phyloP scores from a whole-genome alignment of 768 basidiomycete species.

The Macrolepiota dolichaula region DNA sequence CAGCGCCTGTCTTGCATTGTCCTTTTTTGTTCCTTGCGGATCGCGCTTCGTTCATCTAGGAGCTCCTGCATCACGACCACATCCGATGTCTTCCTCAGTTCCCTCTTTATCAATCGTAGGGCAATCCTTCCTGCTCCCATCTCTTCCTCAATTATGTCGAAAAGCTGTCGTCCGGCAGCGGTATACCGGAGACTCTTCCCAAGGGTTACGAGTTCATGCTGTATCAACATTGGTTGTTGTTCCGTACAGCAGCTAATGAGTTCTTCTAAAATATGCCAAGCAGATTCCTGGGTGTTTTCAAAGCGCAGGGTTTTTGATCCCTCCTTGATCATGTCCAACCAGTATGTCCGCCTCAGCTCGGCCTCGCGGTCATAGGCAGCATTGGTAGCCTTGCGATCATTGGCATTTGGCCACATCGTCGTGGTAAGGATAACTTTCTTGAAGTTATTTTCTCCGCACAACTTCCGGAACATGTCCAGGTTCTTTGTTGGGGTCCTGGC shows the following conservation, averaged over 20 bases:
- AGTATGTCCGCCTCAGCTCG: not conserved
- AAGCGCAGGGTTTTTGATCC: not conserved
- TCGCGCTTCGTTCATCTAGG: not conserved
- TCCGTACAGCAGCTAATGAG: slow-evolving; percentile 2
- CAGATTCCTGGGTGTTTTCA: not conserved
- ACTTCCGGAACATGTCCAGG: slow-evolving; percentile 7
- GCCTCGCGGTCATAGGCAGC: not conserved
- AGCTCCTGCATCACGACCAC: not conserved
- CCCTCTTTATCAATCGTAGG: not conserved
- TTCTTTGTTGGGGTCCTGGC: slow-evolving; percentile 8
- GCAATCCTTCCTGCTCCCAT: not conserved
- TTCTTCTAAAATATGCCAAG: not conserved
- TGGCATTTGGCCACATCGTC: slow-evolving; percentile 6
- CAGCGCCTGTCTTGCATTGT: too few relatives aligned
- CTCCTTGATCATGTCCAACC: slow-evolving; percentile 6
- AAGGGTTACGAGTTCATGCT: slow-evolving; percentile 46
- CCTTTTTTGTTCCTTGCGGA: not conserved
- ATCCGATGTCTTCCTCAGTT: not conserved
- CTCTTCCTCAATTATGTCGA: not conserved
- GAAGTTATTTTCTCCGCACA: slow-evolving; percentile 8
- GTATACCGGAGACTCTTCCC: slow-evolving; percentile 48
- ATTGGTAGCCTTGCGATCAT: too few relatives aligned
- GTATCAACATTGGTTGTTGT: slow-evolving; percentile 44
- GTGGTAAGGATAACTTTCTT: too few relatives aligned
- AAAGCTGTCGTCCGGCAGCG: slow-evolving; percentile 47